Percentiles rank a stretch among this genome's conserved stretches.
These are phyloP conservation scores for Ehretia macrophylla DNA, from an alignment of 257 asterid genomes.

Conservation along the genomic window DNA sequence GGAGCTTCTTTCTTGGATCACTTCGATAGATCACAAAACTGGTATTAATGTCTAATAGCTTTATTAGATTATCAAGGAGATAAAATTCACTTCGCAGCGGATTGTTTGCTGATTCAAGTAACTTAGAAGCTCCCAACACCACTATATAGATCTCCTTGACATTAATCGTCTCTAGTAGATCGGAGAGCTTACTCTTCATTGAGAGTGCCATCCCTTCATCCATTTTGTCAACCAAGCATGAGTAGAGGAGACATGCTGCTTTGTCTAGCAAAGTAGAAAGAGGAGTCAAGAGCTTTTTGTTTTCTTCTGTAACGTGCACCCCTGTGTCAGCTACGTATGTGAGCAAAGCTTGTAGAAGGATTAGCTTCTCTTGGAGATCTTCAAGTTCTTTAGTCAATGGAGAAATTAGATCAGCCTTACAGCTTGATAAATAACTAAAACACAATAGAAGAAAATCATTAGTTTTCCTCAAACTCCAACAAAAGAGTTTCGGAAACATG, in stretches of 20 bases:
- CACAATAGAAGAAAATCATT: too few relatives aligned
- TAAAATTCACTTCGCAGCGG: background rate
- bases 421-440: too few relatives aligned
- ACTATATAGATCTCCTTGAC: too few relatives aligned
- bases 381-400: background rate
- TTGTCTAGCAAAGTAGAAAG: background rate
- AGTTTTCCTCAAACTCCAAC: too few relatives aligned
- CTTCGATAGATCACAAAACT: background rate
- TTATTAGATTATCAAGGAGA: too few relatives aligned
- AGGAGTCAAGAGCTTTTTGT: background rate
- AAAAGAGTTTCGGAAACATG: too few relatives aligned
- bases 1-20: background rate
- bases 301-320: background rate
- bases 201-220: background rate
- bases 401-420: too few relatives aligned
- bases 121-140: background rate
- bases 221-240: too few relatives aligned
- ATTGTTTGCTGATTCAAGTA: too few relatives aligned
- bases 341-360: background rate
- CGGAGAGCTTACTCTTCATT: background rate
- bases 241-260: background rate
- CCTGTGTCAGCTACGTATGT: background rate
- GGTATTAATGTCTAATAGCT: background rate
- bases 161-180: background rate
- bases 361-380: background rate